Evolutionary conservation across 2,329 filamentous ascomycete genomes (phyloP).

Genomic region (Sclerotinia borealis): DNA sequence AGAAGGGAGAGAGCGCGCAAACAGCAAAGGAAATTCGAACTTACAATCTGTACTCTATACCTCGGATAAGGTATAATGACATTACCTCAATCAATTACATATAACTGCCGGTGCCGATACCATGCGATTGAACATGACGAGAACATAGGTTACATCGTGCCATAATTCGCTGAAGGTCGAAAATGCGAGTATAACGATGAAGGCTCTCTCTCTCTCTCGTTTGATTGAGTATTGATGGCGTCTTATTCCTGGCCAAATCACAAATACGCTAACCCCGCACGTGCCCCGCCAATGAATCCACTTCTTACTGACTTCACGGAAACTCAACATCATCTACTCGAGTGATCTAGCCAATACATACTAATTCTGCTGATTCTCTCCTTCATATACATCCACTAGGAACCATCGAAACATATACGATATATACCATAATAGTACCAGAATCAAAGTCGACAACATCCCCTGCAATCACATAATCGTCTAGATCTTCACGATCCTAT

Average conservation of each 20-base stretch:
- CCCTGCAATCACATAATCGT: conserved; percentile 9
- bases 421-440: neutral
- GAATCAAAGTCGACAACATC: neutral
- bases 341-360: neutral
- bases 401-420: neutral
- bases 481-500: neutral
- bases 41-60: neutral
- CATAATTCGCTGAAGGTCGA: neutral
- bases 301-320: neutral
- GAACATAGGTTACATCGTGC: neutral
- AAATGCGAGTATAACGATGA: neutral
- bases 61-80: neutral
- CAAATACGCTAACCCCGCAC: conserved; percentile 1
- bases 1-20: neutral
- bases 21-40: neutral
- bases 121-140: neutral
- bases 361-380: neutral
- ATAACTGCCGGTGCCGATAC: neutral
- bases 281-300: neutral
- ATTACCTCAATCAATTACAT: neutral
- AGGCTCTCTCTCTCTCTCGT: neutral
- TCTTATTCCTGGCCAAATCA: conserved; percentile 14
- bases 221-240: conserved; percentile 23
- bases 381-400: neutral
- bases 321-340: neutral